Percentiles rank a stretch among this genome's conserved stretches.
Evolutionary conservation across 768 basidiomycete genomes (phyloP).

Genomic region (Phlebiopsis gigantea): DNA sequence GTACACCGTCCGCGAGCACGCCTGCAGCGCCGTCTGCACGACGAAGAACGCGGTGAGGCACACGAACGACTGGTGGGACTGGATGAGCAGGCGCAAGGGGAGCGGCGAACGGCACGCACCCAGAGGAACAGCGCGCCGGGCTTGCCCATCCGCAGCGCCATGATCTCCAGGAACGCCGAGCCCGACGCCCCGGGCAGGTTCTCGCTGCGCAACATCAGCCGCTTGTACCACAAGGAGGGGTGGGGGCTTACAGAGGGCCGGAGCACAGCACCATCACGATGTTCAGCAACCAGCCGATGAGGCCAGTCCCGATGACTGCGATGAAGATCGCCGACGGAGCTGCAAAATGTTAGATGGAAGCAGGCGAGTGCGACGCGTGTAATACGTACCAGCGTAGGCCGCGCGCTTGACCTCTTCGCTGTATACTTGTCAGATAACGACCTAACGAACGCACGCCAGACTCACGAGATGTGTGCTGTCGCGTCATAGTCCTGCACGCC

Average conservation of each 20-base stretch:
- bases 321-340: constrained; percentile 60
- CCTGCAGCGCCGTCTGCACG: constrained; percentile 74
- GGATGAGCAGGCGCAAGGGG: not conserved
- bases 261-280: constrained; percentile 84
- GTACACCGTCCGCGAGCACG: constrained; percentile 73
- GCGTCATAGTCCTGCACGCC: constrained; percentile 68
- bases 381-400: constrained; percentile 71
- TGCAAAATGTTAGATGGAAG: constrained; percentile 24
- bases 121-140: constrained; percentile 73
- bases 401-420: constrained; percentile 80
- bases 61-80: constrained; percentile 47
- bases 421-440: not conserved
- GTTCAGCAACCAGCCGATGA: constrained; percentile 84
- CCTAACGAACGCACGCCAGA: constrained; percentile 4
- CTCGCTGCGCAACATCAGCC: constrained; percentile 31
- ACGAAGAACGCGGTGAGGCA: constrained; percentile 88
- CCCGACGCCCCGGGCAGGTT: constrained; percentile 66
- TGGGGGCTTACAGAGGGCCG: constrained; percentile 54
- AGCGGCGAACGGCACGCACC: constrained; percentile 33
- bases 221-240: not conserved
- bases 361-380: constrained; percentile 21
- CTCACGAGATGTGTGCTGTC: constrained; percentile 78
- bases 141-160: constrained; percentile 71
- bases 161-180: constrained; percentile 76
- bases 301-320: constrained; percentile 68